Evolutionary conservation across 140 eudicot genomes (phyloP).

Genomic region (Ambrosia hybrid): DNA sequence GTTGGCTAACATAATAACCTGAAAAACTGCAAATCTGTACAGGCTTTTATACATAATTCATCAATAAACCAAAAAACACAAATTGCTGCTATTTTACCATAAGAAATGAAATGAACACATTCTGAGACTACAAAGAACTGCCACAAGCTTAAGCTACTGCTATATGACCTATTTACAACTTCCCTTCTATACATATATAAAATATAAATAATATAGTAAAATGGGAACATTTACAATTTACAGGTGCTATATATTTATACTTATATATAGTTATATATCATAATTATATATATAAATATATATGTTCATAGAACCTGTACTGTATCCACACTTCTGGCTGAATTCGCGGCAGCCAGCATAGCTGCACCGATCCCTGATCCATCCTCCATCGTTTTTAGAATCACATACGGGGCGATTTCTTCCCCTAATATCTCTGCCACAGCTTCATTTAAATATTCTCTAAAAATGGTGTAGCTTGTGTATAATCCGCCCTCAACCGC

Average conservation of each 20-base stretch:
- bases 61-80: conserved; percentile 10
- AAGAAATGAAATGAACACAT: conserved; percentile 39
- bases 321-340: conserved; percentile 55
- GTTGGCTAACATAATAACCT: neutral
- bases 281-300: conserved; percentile 37
- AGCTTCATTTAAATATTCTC: conserved; percentile 81
- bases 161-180: conserved; percentile 42
- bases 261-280: conserved; percentile 28
- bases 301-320: conserved; percentile 60
- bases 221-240: conserved; percentile 42
- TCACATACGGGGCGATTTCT: conserved; percentile 62
- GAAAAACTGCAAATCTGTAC: neutral
- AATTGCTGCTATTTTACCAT: conserved; percentile 25
- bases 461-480: conserved; percentile 60
- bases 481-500: conserved; percentile 86
- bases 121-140: conserved; percentile 33
- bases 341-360: conserved; percentile 81
- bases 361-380: conserved; percentile 97
- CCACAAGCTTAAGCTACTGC: conserved; percentile 36
- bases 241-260: conserved; percentile 36
- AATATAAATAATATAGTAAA: conserved; percentile 23
- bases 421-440: conserved; percentile 83
- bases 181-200: conserved; percentile 39
- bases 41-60: neutral
- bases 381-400: conserved; percentile 69